Percentiles rank a stretch among this genome's conserved stretches.
phyloP scores from a whole-genome alignment of 495 filamentous ascomycete species.

The Penicillium roqueforti region DNA sequence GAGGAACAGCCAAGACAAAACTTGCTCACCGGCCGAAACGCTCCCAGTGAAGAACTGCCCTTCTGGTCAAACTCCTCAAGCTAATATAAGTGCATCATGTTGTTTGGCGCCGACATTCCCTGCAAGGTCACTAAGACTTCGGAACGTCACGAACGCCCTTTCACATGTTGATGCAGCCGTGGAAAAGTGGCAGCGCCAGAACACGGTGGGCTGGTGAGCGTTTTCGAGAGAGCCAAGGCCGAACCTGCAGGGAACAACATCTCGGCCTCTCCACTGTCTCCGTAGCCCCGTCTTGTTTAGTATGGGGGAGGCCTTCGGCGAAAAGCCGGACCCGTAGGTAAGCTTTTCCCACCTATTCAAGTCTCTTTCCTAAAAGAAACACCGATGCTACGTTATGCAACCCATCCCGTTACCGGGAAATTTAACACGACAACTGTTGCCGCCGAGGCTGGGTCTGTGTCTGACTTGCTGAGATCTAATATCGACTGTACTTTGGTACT shows the following conservation, averaged over 20 bases:
- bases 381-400: constrained; percentile 30
- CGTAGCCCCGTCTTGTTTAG: background rate
- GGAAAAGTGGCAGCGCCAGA: constrained; percentile 7
- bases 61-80: constrained; percentile 18
- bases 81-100: background rate
- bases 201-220: constrained; percentile 14
- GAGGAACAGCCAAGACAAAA: constrained; percentile 13
- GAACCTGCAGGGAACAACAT: background rate
- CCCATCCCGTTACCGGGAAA: constrained; percentile 25
- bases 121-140: constrained; percentile 17
- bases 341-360: constrained; percentile 18
- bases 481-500: constrained; percentile 7
- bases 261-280: background rate
- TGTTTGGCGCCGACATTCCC: constrained; percentile 2
- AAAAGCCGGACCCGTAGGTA: constrained; percentile 5
- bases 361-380: constrained; percentile 24
- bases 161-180: constrained; percentile 21
- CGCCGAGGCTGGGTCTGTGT: constrained; percentile 6
- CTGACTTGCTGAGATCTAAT: background rate
- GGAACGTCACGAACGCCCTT: constrained; percentile 20
- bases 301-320: background rate
- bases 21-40: constrained; percentile 17
- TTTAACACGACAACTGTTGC: constrained; percentile 10
- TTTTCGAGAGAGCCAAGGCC: background rate
- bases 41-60: constrained; percentile 14